Evolutionary conservation across 371 early-diverging fungal species (phyloP).

Genomic region (Choanephora cucurbitarum): DNA sequence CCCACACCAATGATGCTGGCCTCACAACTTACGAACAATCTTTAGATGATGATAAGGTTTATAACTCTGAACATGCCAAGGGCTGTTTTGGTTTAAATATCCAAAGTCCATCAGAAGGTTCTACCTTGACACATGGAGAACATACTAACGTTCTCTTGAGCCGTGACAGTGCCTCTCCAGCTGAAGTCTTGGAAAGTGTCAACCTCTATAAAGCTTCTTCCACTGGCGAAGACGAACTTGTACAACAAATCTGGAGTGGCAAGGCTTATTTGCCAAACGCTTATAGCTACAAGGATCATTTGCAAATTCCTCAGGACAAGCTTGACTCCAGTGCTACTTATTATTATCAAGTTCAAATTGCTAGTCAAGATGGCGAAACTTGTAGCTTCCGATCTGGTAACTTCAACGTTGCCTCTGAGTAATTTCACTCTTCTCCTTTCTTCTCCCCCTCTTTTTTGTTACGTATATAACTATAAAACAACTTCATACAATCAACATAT

Average conservation of each 20-base stretch:
- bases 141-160: conserved; percentile 15
- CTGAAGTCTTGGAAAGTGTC: conserved; percentile 23
- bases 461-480: background rate
- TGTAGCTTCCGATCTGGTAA: conserved; percentile 30
- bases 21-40: conserved; percentile 38
- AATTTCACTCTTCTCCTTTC: too few species aligned
- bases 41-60: conserved; percentile 20
- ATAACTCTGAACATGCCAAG: conserved; percentile 21
- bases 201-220: conserved; percentile 24
- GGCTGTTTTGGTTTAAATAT: conserved; percentile 37
- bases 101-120: conserved; percentile 19
- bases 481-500: background rate
- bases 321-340: conserved; percentile 18
- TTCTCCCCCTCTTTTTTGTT: too few species aligned
- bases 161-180: conserved; percentile 35
- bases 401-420: conserved; percentile 23
- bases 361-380: conserved; percentile 17
- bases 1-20: conserved; percentile 52
- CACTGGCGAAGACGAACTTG: conserved; percentile 13
- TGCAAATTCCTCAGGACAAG: conserved; percentile 20
- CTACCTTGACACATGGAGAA: conserved; percentile 8
- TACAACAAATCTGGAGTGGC: conserved; percentile 25
- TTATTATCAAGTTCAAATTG: conserved; percentile 24
- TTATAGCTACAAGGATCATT: conserved; percentile 27
- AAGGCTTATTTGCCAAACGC: conserved; percentile 14